Conservation (phyloP, 495 filamentous ascomycete species). For the Xylaria palmicola region DNA sequence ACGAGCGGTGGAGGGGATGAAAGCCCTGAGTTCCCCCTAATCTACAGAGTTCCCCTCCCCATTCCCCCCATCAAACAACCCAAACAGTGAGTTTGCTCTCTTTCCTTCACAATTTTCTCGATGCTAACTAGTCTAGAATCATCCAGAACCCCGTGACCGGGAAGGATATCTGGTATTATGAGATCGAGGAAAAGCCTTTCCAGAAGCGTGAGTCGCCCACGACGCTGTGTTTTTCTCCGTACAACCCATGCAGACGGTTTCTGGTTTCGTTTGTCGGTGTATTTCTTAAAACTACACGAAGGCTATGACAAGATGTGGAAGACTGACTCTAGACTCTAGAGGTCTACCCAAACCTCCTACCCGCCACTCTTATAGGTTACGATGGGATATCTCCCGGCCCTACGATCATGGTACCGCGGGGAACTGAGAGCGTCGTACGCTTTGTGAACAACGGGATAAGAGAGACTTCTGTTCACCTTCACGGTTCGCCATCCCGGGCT, state of each 20-base stretch:
- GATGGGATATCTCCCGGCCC: slow-evolving; percentile 56
- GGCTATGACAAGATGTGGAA: too few relatives aligned
- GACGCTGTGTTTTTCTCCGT: not conserved
- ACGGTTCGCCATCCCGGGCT: slow-evolving; percentile 49
- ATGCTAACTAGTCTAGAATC: slow-evolving; percentile 12
- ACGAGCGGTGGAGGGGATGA: not conserved
- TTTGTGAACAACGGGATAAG: slow-evolving; percentile 49
- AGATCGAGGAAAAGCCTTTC: slow-evolving; percentile 48
- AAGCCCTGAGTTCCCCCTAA: slow-evolving; percentile 41
- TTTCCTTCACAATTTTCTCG: not conserved
- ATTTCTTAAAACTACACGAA: not conserved
- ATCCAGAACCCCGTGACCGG: slow-evolving; percentile 32
- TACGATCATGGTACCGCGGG: slow-evolving; percentile 44
- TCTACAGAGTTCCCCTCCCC: slow-evolving; percentile 48
- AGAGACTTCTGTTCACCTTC: slow-evolving; percentile 49
- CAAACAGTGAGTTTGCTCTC: slow-evolving; percentile 28
- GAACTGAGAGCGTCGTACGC: slow-evolving; percentile 50
- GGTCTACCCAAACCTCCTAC: slow-evolving; percentile 47
- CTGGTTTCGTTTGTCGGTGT: not conserved
- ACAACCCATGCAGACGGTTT: too few relatives aligned
- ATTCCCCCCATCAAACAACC: slow-evolving; percentile 49
- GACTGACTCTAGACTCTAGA: slow-evolving; percentile 6
- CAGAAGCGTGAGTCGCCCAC: slow-evolving; percentile 18
- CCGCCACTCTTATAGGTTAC: slow-evolving; percentile 50
- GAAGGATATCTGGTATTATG: slow-evolving; percentile 41